Percentiles rank a stretch among this genome's conserved stretches.
These are phyloP conservation scores for Colletotrichum gigasporum DNA, from an alignment of 2,329 filamentous ascomycete genomes.

Conservation along the genomic window DNA sequence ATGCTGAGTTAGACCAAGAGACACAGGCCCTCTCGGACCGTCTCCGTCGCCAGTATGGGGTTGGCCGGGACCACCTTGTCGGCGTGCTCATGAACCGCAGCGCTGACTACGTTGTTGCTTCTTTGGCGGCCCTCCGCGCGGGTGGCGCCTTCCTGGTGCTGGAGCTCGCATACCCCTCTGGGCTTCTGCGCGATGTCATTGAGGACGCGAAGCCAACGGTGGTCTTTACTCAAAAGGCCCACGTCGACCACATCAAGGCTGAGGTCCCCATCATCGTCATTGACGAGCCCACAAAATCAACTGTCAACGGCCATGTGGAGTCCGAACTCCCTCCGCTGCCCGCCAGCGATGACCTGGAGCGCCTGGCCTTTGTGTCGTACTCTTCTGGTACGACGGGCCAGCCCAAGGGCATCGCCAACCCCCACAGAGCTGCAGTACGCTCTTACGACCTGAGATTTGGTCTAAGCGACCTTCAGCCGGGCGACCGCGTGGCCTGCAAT, in stretches of 20 bases:
- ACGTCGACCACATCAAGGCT: constrained; percentile 72
- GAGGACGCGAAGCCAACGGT: constrained; percentile 78
- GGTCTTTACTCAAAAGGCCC: constrained; percentile 73
- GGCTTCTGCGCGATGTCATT: constrained; percentile 78
- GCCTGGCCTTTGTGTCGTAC: constrained; percentile 83
- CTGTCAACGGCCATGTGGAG: constrained; percentile 24
- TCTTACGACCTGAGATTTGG: constrained; percentile 80
- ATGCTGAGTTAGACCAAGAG: constrained; percentile 75
- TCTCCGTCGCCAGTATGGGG: constrained; percentile 73
- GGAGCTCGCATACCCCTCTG: constrained; percentile 80
- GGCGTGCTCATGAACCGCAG: constrained; percentile 80
- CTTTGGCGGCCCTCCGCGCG: constrained; percentile 79
- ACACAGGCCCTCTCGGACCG: constrained; percentile 71
- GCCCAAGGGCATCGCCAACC: constrained; percentile 85
- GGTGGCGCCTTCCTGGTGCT: constrained; percentile 84
- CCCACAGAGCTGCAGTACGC: constrained; percentile 76
- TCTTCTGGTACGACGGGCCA: constrained; percentile 81
- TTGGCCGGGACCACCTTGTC: constrained; percentile 77
- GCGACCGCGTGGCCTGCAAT: constrained; percentile 86
- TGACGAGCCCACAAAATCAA: constrained; percentile 54
- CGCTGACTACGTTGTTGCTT: constrained; percentile 82
- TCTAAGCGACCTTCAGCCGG: constrained; percentile 74
- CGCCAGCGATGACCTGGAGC: constrained; percentile 74
- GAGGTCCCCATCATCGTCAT: constrained; percentile 72
- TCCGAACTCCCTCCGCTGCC: constrained; percentile 57